Evolutionary conservation across 306 rosid species (phyloP), one percentile per base, ranked within the genome.

Genomic region (Medicago ruthenica): DNA sequence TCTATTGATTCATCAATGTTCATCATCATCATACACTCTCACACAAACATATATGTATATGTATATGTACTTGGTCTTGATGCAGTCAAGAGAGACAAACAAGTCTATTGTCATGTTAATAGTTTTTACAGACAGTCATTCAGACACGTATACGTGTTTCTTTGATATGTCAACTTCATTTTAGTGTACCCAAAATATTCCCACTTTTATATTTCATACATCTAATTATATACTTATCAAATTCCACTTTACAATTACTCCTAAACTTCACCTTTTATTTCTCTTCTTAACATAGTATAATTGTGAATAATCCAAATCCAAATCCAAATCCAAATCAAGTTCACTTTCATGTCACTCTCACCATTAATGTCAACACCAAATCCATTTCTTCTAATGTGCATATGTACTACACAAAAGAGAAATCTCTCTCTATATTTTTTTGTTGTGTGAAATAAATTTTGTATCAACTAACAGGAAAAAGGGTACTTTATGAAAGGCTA

Each of bases 31-130:
- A 11, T 37, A 21, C 15, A 50, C 59, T 17, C 8, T 34, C 41
- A 22, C 41, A 45, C 63, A 50, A 37, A 37, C 24, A 54, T 62
- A 0, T 10, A 55, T 18, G 15, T 55, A 9, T 55, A 27, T 27
- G 0, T 6, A 8, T 17, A 36, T 50, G 72, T 82, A 82, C 81
- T 82, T 77, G 61, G 18, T 84, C 14, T 61, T 68, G 27, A 73
- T 70, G 78, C 71, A 74, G 74, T 85, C 76, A 79, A 75, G 54
- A 78, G 79, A 71, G 88, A 81, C 85, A 79, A 75, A 65, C 73
- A 14, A 61, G 59, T 83, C 71, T 17, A 51, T 67, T 75, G 83
- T 75, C 76, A 81, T 40, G 53, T 40, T 77, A 70, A 22, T 80
- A 50, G 69, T 74, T 40, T 84, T 74, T 64, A 22, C 68, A 20